These are phyloP conservation scores for Exidia glandulosa DNA, from an alignment of 768 basidiomycete genomes.

Conservation along the genomic window DNA sequence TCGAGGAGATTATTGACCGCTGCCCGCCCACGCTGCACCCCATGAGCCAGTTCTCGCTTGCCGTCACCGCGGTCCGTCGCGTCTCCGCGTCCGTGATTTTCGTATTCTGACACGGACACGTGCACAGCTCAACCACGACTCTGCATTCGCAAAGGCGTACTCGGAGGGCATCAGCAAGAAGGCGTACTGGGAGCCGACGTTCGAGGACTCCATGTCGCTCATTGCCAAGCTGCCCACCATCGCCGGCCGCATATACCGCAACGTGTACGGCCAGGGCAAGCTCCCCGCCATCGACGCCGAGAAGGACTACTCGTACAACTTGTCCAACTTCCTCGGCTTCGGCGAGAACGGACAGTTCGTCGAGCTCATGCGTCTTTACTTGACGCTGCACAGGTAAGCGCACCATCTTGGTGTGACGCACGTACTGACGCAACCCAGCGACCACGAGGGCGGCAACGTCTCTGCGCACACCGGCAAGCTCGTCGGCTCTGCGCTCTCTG, in stretches of 20 bases:
- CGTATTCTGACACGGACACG: background rate
- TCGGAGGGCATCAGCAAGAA: slow-evolving; percentile 84
- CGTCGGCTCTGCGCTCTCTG: slow-evolving; percentile 90
- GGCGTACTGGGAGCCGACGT: slow-evolving; percentile 59
- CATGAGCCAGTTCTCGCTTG: slow-evolving; percentile 96
- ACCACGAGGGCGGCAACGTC: slow-evolving; percentile 98
- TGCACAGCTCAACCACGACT: slow-evolving; percentile 77
- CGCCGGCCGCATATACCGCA: slow-evolving; percentile 84
- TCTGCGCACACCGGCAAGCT: slow-evolving; percentile 91
- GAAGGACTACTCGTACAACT: slow-evolving; percentile 86
- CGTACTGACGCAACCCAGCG: slow-evolving; percentile 30
- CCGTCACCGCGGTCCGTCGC: slow-evolving; percentile 73
- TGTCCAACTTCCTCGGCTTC: slow-evolving; percentile 84
- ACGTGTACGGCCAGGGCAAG: slow-evolving; percentile 81
- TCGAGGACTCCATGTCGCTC: background rate
- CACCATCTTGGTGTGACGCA: background rate
- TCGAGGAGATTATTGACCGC: slow-evolving; percentile 93
- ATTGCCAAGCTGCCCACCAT: slow-evolving; percentile 97
- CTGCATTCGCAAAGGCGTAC: slow-evolving; percentile 93
- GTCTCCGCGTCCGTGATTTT: slow-evolving; percentile 2
- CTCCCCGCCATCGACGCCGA: slow-evolving; percentile 69
- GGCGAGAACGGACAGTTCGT: slow-evolving; percentile 81
- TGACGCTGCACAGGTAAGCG: slow-evolving; percentile 82
- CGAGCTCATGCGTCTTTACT: slow-evolving; percentile 89
- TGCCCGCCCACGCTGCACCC: slow-evolving; percentile 91